Base-by-base conservation (phyloP, 768 basidiomycete species). In the Tremella fuciformis region DNA sequence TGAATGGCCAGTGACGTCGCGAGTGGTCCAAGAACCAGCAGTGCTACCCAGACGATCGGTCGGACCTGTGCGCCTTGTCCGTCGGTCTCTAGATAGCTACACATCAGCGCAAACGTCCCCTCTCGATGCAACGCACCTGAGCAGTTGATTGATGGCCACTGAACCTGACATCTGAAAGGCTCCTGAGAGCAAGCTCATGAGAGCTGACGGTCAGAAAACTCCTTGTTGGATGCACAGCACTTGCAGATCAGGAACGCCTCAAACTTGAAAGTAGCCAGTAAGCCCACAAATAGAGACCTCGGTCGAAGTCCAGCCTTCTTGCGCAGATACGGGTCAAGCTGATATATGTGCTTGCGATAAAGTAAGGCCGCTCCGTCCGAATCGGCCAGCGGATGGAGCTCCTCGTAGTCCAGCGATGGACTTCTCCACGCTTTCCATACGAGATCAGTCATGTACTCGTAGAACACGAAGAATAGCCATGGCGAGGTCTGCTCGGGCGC, bases 21-120 rank as follows among this genome's bases (percentile, higher is more conserved):
- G 19, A 68, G 58, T 0, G 77, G 76, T 13, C 73, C 76, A 9
- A 78, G 7, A 60, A 77, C 76, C 8, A 79, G 68, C 13, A 84
- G 82, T 0, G 75, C 29, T 13, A 88, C 81, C 86, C 87, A 88
- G 7, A 88, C 82, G 83, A 86, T 87, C 0, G 87, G 87, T 37
- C 81, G 81, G 26, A 86, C 73, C 7, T 75, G 64, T 0, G 84
- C 79, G 21, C 74, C 79, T 57, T 80, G 66, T 2, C 84, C 84
- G 13, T 78, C 75, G 2, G 72, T 80, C 74, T 87, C 86, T 16
- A 88, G 74, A 66, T 87, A 76, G 25, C 53, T 64, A 47, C 39
- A 29, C 15, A 3, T n/a, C 25, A n/a, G 47, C 7, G 13, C 16
- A 16, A 25, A 39, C 2, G 6, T 25, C 24, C 29, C 15, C 16